Evolutionary conservation across 2,329 filamentous ascomycete species (phyloP), one percentile per base, ranked within the genome.

Genomic region (Berkeleyomyces basicola): DNA sequence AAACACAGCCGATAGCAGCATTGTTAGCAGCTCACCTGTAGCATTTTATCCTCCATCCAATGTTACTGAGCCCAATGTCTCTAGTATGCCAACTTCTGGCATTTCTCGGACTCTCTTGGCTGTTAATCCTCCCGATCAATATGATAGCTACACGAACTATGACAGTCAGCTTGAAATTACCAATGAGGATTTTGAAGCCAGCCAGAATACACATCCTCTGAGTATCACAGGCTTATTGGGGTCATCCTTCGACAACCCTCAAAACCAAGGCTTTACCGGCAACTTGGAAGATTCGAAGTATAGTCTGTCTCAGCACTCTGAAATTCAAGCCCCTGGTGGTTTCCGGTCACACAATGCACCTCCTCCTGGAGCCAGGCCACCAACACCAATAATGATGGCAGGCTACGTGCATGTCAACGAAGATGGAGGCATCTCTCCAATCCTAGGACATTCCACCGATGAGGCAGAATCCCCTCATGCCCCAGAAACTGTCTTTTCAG

Each of bases 381-480:
- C 63, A 16, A 64, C 59, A 3, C 59, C 63, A 4, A 64, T 64
- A 14, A 55, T 40, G 33, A 59, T 64, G 14, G 0, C 59, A 1
- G 59, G 59, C 6, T 59, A 61, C 37, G 59, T 61, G 4, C 40
- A 59, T 39, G 33, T 55, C 49, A 55, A 23, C 36, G 49, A 55
- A 14, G 31, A 55, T 55, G 49, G 49, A 14, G 14, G 7, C 7
- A 37, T 55, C 6, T 55, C 11, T 36, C 49, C 49, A 3, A 14
- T 10, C n/a, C 36, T 33, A 36, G 14, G 7, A 4, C n/a, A 37
- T 9, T 31, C 5, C 7, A 7, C 36, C n/a, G 10, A 36, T 3
- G 9, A 37, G 0, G 49, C 33, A 1, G 49, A 7, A 31, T 39
- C 49, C 14, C 31, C 31, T 31, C 14, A 55, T 16, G 49, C 33